These are phyloP conservation scores for Cryptococcus sp. DNA, from an alignment of 1,284 basidiomycete species.

Conservation along the genomic window DNA sequence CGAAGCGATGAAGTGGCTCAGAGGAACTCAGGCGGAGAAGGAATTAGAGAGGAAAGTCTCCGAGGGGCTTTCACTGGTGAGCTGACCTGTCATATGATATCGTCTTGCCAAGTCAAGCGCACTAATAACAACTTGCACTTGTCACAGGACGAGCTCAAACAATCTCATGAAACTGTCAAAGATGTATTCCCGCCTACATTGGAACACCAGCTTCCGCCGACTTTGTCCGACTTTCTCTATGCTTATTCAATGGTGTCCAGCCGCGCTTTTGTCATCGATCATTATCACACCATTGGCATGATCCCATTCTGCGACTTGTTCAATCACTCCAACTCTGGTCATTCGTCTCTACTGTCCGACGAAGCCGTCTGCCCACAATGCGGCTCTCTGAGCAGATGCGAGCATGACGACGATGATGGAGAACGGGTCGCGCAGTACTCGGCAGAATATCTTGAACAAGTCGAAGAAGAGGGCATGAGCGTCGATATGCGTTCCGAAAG, in stretches of 20 bases:
- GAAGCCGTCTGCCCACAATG: conserved; percentile 79
- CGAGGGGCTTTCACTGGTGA: conserved; percentile 36
- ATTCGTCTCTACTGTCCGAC: conserved; percentile 61
- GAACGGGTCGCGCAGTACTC: conserved; percentile 28
- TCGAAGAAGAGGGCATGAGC: conserved; percentile 21
- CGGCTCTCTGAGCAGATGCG: conserved; percentile 70
- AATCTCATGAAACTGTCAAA: conserved; percentile 21
- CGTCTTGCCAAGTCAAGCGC: background rate
- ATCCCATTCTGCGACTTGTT: conserved; percentile 89
- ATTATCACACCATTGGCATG: conserved; percentile 79
- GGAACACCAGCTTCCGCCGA: conserved; percentile 18
- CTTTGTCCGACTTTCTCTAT: conserved; percentile 63
- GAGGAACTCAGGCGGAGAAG: conserved; percentile 40
- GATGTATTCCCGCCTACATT: conserved; percentile 24
- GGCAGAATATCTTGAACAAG: conserved; percentile 9
- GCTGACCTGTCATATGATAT: background rate
- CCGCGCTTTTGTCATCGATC: conserved; percentile 80
- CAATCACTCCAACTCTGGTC: conserved; percentile 61
- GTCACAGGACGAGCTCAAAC: conserved; percentile 24
- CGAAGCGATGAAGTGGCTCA: conserved; percentile 30
- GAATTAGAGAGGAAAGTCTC: conserved; percentile 31
- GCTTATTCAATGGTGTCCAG: conserved; percentile 81
- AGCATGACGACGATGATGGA: conserved; percentile 61
- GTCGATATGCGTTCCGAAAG: conserved; percentile 46
- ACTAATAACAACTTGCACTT: background rate